Conservation (phyloP, 164 flowering plant genomes). For the Akebia trifoliata region DNA sequence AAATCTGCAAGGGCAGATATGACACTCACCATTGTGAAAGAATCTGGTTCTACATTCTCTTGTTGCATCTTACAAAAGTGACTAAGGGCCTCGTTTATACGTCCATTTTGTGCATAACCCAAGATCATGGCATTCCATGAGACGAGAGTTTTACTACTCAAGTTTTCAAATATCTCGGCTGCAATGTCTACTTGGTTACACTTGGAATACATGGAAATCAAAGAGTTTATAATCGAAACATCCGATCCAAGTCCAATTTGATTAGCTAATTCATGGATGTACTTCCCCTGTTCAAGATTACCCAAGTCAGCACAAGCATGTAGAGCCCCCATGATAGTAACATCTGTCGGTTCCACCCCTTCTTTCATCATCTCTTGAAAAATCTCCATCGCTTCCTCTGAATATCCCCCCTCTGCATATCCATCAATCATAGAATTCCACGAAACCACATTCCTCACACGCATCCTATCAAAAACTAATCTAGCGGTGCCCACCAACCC, state of each 20-base stretch:
- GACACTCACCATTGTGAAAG: slow-evolving; percentile 76
- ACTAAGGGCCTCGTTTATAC: slow-evolving; percentile 52
- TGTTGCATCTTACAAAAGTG: slow-evolving; percentile 50
- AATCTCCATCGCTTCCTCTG: slow-evolving; percentile 52
- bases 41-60: slow-evolving; percentile 48
- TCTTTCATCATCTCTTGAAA: slow-evolving; percentile 61
- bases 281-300: slow-evolving; percentile 52
- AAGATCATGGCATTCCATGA: slow-evolving; percentile 91
- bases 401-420: slow-evolving; percentile 55
- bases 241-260: slow-evolving; percentile 40
- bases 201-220: slow-evolving; percentile 88
- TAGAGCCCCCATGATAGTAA: slow-evolving; percentile 67
- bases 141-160: slow-evolving; percentile 52
- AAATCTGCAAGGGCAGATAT: slow-evolving; percentile 73
- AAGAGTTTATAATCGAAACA: slow-evolving; percentile 66
- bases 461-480: slow-evolving; percentile 63
- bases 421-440: slow-evolving; percentile 91
- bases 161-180: slow-evolving; percentile 40
- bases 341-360: slow-evolving; percentile 58
- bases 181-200: slow-evolving; percentile 67
- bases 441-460: slow-evolving; percentile 53
- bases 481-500: slow-evolving; percentile 46
- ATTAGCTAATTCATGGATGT: slow-evolving; percentile 45
- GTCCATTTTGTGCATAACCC: slow-evolving; percentile 77
- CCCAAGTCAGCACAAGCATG: slow-evolving; percentile 74